Evolutionary conservation across 169 alveolate species (phyloP).

Genomic region (Plasmodium knowlesi): DNA sequence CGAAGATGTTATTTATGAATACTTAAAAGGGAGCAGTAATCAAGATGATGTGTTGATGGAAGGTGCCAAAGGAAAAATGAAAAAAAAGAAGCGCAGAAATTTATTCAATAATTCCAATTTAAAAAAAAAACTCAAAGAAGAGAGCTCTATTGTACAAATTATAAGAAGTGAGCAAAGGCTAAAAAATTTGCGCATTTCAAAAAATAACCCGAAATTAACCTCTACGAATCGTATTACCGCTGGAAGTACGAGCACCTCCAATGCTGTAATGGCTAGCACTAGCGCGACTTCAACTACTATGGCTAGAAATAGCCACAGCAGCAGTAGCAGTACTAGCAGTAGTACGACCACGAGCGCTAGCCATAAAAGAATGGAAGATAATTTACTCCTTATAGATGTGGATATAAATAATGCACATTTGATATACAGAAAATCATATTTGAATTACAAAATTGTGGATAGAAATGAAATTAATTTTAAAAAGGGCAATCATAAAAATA

Average conservation of each 20-base stretch:
- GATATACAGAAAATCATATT: conserved; percentile 23
- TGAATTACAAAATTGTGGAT: conserved; percentile 45
- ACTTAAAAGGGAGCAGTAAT: conserved; percentile 13
- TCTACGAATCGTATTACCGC: background rate
- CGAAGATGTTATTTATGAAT: conserved; percentile 86
- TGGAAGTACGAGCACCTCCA: background rate
- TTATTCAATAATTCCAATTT: background rate
- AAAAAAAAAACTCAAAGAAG: background rate
- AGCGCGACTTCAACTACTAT: background rate
- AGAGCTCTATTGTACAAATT: background rate
- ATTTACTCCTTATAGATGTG: conserved; percentile 2
- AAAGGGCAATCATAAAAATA: conserved; percentile 80
- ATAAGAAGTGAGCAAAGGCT: background rate
- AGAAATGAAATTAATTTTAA: conserved; percentile 55
- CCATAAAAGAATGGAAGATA: background rate
- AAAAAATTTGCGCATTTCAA: background rate
- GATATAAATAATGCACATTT: conserved; percentile 26
- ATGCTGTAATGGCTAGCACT: background rate
- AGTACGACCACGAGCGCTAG: background rate
- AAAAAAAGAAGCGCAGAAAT: background rate
- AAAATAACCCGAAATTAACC: background rate
- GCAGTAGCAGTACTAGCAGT: background rate
- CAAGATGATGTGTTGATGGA: background rate
- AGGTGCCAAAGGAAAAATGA: background rate
- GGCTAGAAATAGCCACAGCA: background rate